These are phyloP conservation scores for Colletotrichum cereale DNA, from an alignment of 2,329 filamentous ascomycete genomes.

Conservation along the genomic window DNA sequence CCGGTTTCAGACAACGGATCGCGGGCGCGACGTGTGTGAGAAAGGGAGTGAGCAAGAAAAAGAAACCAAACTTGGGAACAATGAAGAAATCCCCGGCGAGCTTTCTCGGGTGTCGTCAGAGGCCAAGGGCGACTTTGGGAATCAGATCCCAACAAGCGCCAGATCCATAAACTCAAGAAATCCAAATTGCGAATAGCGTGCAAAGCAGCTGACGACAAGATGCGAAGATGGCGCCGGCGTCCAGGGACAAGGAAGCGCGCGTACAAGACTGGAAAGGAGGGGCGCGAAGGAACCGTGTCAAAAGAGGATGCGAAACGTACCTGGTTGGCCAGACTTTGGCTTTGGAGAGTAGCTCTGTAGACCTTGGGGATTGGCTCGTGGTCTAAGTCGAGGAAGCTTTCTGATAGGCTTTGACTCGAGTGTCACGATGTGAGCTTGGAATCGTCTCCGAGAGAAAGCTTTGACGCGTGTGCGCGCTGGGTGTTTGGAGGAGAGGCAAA, in stretches of 20 bases:
- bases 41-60: not conserved
- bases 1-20: slow-evolving; percentile 29
- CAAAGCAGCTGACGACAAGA: slow-evolving; percentile 4
- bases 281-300: slow-evolving; percentile 36
- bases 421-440: slow-evolving; percentile 39
- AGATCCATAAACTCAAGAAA: not conserved
- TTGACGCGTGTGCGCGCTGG: slow-evolving; percentile 30
- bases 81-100: not conserved
- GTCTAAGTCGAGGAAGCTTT: slow-evolving; percentile 40
- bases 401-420: slow-evolving; percentile 40
- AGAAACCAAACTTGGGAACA: not conserved
- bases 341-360: slow-evolving; percentile 11
- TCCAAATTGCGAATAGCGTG: slow-evolving; percentile 10
- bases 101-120: not conserved
- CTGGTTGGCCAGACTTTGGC: slow-evolving; percentile 36
- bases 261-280: slow-evolving; percentile 37
- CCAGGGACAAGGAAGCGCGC: slow-evolving; percentile 36
- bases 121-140: not conserved
- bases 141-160: not conserved
- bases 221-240: slow-evolving; percentile 20
- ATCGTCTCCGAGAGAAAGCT: slow-evolving; percentile 35
- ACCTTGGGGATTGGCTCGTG: slow-evolving; percentile 18
- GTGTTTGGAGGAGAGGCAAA: slow-evolving; percentile 28
- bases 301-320: slow-evolving; percentile 37
- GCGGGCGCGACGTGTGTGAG: slow-evolving; percentile 5